Evolutionary conservation across 495 filamentous ascomycete species (phyloP), one percentile per base, ranked within the genome.

Genomic region (Penicillium ochrochloron): DNA sequence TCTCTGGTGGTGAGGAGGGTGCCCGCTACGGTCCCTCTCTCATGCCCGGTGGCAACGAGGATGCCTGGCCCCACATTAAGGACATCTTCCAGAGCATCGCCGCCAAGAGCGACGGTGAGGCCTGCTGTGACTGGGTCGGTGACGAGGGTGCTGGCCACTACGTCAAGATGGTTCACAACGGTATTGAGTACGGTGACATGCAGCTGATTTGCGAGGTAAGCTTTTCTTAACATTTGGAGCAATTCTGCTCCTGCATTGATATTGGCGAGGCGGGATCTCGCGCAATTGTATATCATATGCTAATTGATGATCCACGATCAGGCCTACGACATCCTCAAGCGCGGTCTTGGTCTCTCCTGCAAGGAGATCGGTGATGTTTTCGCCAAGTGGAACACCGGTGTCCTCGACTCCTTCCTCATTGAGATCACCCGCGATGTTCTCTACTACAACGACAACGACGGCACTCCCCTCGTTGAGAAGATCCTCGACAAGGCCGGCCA

Each of bases 101-200:
- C 66, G 96, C 95, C 78, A 98, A 98, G 88, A 93, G 90, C 76
- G 94, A 97, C 70, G 89, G 88, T 66, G 96, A 99, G 85, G 79
- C 95, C 48, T 99, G 95, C 87, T 99, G 95, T 77, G 94, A 99
- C 80, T 99, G 95, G 95, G 95, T 98, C 69, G 95, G 95, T 84
- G 95, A 99, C 84, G 93, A 97, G 77, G 95, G 95, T 85, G 89
- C 95, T 76, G 95, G 95, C 64, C 95, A 99, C 87, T 99, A 97
- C 85, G 94, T 99, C 84, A 99, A 99, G 90, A 99, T 99, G 96
- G 95, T 99, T 63, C 95, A 99, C 89, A 99, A 99, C 79, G 95
- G 95, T 86, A 99, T 99, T 74, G 95, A 99, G 83, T 99, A 99
- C 76, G 95, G 95, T 89, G 95, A 99, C 81, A 99, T 99, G 95